Conservation (phyloP, 306 rosid genomes). For the Begonia peltatifolia region DNA sequence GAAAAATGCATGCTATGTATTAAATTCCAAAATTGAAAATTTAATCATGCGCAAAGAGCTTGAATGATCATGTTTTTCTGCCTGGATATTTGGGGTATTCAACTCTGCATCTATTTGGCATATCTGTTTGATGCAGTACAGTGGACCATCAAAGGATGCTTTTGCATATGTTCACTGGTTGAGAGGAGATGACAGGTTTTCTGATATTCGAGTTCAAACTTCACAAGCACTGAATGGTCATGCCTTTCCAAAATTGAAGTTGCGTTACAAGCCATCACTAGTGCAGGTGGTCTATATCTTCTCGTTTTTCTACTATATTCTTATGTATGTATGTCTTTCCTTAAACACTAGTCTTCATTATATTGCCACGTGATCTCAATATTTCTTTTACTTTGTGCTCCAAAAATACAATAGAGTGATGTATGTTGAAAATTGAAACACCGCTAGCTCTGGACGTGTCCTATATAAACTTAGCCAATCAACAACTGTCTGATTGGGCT, state of each 20-base stretch:
- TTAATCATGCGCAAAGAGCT: not conserved
- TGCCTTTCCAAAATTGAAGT: slow-evolving; percentile 73
- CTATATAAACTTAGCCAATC: no score
- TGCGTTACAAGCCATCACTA: slow-evolving; percentile 83
- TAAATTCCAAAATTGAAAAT: not conserved
- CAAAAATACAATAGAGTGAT: no score
- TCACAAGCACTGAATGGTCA: slow-evolving; percentile 64
- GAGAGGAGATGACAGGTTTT: slow-evolving; percentile 61
- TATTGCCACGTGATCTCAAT: no score
- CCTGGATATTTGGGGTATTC: not conserved
- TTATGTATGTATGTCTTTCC: not conserved
- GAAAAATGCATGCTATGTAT: no score
- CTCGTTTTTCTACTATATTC: not conserved
- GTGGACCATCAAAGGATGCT: slow-evolving; percentile 83
- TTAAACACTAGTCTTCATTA: no score
- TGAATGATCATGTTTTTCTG: not conserved
- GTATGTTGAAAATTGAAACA: no score
- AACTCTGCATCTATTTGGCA: not conserved
- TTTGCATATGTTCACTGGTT: slow-evolving; percentile 68
- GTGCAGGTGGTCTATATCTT: slow-evolving; percentile 51
- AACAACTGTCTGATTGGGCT: no score
- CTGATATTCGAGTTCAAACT: slow-evolving; percentile 53
- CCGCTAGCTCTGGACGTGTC: no score
- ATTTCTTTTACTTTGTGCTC: no score
- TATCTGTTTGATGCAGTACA: slow-evolving; percentile 42